Conservation (phyloP, 495 filamentous ascomycete species). For the Podospora australis region DNA sequence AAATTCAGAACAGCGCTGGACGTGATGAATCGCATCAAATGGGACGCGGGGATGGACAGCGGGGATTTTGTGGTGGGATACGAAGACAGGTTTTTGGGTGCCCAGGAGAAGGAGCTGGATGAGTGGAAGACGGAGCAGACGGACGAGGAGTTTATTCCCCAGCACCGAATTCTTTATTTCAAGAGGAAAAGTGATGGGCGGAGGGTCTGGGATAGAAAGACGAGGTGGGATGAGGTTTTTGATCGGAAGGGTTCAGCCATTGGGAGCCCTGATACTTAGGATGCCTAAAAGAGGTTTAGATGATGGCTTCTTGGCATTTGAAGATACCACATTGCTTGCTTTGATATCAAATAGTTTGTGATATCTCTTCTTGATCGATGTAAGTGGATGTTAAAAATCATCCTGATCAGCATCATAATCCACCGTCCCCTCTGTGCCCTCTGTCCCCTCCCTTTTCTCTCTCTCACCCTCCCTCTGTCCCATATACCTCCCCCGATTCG, state of each 20-base stretch:
- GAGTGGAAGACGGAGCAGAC: constrained; percentile 71
- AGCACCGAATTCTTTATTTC: constrained; percentile 72
- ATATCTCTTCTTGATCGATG: background rate
- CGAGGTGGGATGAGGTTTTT: constrained; percentile 38
- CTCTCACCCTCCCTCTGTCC: constrained; percentile 1
- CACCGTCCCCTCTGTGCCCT: background rate
- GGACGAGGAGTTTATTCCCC: constrained; percentile 79
- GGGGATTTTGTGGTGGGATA: constrained; percentile 68
- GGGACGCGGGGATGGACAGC: constrained; percentile 58
- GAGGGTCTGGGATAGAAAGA: constrained; percentile 53
- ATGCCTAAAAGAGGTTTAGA: too few relatives aligned
- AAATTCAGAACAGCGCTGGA: constrained; percentile 48
- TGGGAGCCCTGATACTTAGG: too few relatives aligned
- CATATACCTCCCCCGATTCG: too few relatives aligned
- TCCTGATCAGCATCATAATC: background rate
- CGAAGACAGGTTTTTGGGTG: constrained; percentile 64
- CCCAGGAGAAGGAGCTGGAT: constrained; percentile 54
- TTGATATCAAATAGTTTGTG: too few relatives aligned
- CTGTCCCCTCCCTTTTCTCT: constrained; percentile 4
- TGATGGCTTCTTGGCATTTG: too few relatives aligned
- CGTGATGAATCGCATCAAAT: constrained; percentile 65
- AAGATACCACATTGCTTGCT: too few relatives aligned
- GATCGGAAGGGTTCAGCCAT: constrained; percentile 31
- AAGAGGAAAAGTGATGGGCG: constrained; percentile 51
- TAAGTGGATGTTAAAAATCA: background rate